These are phyloP conservation scores for Knoxia roxburghii DNA, from an alignment of 257 asterid species.

Conservation along the genomic window DNA sequence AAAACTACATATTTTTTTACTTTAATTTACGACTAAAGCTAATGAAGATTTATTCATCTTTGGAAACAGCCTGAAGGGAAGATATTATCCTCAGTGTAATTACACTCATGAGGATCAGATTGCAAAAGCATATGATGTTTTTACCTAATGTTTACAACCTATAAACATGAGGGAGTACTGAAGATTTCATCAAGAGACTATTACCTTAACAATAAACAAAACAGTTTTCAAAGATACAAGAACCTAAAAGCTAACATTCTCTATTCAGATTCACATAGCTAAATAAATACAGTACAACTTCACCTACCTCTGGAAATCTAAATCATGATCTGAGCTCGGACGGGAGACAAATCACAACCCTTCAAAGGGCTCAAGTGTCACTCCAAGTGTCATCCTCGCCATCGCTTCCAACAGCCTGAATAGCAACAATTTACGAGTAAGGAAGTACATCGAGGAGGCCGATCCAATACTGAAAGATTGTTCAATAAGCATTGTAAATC, in stretches of 20 bases:
- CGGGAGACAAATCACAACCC: neutral
- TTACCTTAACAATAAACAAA: neutral
- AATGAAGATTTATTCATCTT: too few relatives aligned
- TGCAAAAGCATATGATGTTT: neutral
- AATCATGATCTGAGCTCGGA: constrained; percentile 9
- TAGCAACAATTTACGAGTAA: constrained; percentile 6
- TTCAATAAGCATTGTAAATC: neutral
- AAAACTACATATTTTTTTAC: too few relatives aligned
- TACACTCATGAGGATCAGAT: neutral
- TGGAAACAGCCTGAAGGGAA: too few relatives aligned
- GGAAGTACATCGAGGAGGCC: neutral
- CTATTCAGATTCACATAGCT: constrained; percentile 22
- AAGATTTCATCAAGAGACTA: neutral
- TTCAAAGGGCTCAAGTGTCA: constrained; percentile 25
- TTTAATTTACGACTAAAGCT: too few relatives aligned
- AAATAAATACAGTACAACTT: constrained; percentile 7
- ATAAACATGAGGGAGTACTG: neutral
- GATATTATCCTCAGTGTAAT: neutral
- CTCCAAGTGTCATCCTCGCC: constrained; percentile 52
- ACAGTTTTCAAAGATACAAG: constrained; percentile 3
- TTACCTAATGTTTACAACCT: constrained; percentile 11
- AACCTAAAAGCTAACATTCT: constrained; percentile 7
- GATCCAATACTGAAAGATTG: neutral
- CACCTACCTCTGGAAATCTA: constrained; percentile 13
- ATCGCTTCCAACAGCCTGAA: constrained; percentile 92